phyloP scores from a whole-genome alignment of 1,139 yeast species.

The Suhomyces coccinellae region DNA sequence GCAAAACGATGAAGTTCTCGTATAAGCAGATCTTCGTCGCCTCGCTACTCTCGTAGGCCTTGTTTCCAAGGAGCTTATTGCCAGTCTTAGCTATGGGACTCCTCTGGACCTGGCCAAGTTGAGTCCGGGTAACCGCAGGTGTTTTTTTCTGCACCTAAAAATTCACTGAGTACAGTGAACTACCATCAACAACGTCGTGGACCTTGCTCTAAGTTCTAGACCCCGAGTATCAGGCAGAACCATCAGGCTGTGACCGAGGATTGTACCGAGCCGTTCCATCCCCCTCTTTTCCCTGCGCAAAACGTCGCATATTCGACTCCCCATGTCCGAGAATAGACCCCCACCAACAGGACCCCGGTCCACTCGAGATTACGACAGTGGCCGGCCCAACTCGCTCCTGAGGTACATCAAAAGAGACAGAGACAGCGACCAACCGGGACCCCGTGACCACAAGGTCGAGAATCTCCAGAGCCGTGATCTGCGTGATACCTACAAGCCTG shows the following conservation, averaged over 20 bases:
- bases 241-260: background rate
- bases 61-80: background rate
- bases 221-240: background rate
- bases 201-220: background rate
- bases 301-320: background rate
- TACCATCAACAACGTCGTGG: background rate
- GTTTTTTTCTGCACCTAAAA: slow-evolving; percentile 1
- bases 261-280: background rate
- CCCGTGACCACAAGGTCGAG: slow-evolving; percentile 5
- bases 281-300: background rate
- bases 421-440: slow-evolving; percentile 5
- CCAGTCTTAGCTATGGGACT: background rate
- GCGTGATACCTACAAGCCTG: slow-evolving; percentile 12
- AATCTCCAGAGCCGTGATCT: slow-evolving; percentile 5
- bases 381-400: slow-evolving; percentile 1
- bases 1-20: background rate
- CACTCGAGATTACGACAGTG: slow-evolving; percentile 21
- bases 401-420: slow-evolving; percentile 1
- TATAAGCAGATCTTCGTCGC: slow-evolving; percentile 1
- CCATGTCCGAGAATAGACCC: slow-evolving; percentile 47
- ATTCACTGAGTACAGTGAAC: background rate
- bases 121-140: slow-evolving; percentile 1
- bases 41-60: slow-evolving; percentile 3
- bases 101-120: background rate
- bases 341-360: slow-evolving; percentile 42